A percentile compares a stretch with the other conserved stretches of the same genome.
Evolutionary conservation across 139 green algal species (phyloP).

Genomic region (Penium margaritaceum): DNA sequence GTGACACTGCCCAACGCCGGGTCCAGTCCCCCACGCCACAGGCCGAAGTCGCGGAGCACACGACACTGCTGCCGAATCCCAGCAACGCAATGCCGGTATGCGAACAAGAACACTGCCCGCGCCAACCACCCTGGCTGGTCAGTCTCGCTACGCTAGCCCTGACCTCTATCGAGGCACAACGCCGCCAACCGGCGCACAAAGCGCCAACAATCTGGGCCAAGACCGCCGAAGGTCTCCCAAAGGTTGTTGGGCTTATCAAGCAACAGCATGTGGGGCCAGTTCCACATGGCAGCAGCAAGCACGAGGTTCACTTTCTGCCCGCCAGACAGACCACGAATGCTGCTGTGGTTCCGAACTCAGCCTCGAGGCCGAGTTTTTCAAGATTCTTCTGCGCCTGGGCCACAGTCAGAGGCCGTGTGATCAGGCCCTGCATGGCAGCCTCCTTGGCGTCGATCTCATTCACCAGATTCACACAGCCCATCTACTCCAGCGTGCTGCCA

Average conservation of each 20-base stretch:
- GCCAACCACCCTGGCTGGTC: too few species aligned
- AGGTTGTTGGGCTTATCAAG: slow-evolving; percentile 70
- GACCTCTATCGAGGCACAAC: too few species aligned
- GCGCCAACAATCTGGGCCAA: too few species aligned
- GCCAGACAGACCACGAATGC: slow-evolving; percentile 47
- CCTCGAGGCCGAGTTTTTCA: slow-evolving; percentile 58
- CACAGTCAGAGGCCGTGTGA: slow-evolving; percentile 66
- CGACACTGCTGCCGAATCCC: too few species aligned
- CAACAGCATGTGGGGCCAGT: slow-evolving; percentile 61
- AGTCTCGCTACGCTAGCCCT: too few species aligned
- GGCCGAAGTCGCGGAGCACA: too few species aligned
- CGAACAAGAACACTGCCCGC: too few species aligned
- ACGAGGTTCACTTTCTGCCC: slow-evolving; percentile 70
- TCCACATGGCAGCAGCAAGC: slow-evolving; percentile 64
- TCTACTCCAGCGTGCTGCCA: slow-evolving; percentile 68
- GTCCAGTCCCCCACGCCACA: too few species aligned
- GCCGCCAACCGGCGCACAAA: too few species aligned
- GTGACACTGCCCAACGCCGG: too few species aligned
- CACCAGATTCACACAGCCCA: slow-evolving; percentile 79
- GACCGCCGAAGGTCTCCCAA: too few species aligned
- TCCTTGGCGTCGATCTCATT: slow-evolving; percentile 80
- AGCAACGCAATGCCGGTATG: too few species aligned
- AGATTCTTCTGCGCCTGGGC: slow-evolving; percentile 57
- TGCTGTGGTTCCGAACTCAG: slow-evolving; percentile 54
- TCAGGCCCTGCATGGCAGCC: slow-evolving; percentile 67